Evolutionary conservation across 495 filamentous ascomycete genomes (phyloP).

Genomic region (Penicillium mononematosum): DNA sequence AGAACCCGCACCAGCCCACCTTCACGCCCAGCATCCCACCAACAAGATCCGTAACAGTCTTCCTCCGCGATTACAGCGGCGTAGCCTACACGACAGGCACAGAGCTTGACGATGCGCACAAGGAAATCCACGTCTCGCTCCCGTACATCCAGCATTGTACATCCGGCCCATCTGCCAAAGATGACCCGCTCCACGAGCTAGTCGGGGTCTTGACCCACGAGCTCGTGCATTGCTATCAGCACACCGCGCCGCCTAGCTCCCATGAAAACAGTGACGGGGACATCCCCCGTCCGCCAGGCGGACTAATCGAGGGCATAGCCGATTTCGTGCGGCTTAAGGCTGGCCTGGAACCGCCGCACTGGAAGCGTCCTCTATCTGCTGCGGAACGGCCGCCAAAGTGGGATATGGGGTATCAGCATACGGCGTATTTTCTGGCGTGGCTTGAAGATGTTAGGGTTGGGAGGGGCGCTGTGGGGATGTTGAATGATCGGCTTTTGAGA

Average conservation of each 20-base stretch:
- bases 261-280: conserved; percentile 5
- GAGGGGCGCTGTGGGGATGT: conserved; percentile 62
- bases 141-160: conserved; percentile 63
- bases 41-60: conserved; percentile 81
- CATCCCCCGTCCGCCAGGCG: conserved; percentile 56
- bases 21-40: conserved; percentile 44
- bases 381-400: conserved; percentile 55
- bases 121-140: conserved; percentile 88
- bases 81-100: conserved; percentile 86
- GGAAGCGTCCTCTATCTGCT: conserved; percentile 59
- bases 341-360: conserved; percentile 77
- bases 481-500: conserved; percentile 69
- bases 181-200: conserved; percentile 60
- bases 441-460: conserved; percentile 69
- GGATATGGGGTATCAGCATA: conserved; percentile 92
- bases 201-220: conserved; percentile 85
- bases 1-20: conserved; percentile 7
- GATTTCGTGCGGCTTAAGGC: conserved; percentile 86
- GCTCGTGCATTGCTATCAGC: conserved; percentile 95
- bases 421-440: conserved; percentile 84
- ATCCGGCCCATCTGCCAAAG: conserved; percentile 23
- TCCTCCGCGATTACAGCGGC: conserved; percentile 73
- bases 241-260: conserved; percentile 58
- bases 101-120: conserved; percentile 84
- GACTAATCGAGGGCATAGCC: conserved; percentile 87